Evolutionary conservation across 768 basidiomycete species (phyloP), one percentile per base, ranked within the genome.

Genomic region (Pleurotus giganteus): DNA sequence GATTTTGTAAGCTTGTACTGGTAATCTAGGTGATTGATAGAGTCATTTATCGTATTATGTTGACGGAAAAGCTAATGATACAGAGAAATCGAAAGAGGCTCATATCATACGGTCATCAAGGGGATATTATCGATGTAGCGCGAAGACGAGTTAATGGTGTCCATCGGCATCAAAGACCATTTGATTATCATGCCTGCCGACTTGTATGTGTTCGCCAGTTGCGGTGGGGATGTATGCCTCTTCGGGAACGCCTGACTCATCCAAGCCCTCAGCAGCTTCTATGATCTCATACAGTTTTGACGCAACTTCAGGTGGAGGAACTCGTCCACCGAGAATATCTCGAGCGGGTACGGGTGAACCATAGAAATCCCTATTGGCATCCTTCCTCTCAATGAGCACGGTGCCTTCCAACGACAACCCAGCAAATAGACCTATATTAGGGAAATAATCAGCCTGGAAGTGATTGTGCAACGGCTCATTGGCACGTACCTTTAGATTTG

Each of bases 301-400:
- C 1, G 94, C 94, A 54, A 96, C 92, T 72, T 98, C 96, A 0
- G 97, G 96, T n/a, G 96, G 91, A 4, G 96, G 97, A 1, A 98
- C 95, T 17, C 88, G 86, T 32, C 96, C 96, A 49, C 89, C 84
- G 24, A 99, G 83, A 63, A 99, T 95, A 64, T 96, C 94, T 56
- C 81, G 79, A 0, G 94, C 92, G 4, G 94, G 89, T 4, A 98
- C 84, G 2, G 85, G 77, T 2, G 93, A 94, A 2, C 96, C 96
- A 61, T 98, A 98, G 74, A 98, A 99, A 23, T 94, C 94, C 47
- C 88, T 85, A 68, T 98, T 98, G 47, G 96, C 89, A 67, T 98
- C 95, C 69, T 94, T 97, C 61, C 96, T 82, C 70, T 98, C 95
- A 58, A 99, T 90, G 54, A 98, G 80, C 28, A 81, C 90, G 0